Evolutionary conservation across 257 asterid species (phyloP), one percentile per base, ranked within the genome.

Genomic region (Prunella vulgaris): DNA sequence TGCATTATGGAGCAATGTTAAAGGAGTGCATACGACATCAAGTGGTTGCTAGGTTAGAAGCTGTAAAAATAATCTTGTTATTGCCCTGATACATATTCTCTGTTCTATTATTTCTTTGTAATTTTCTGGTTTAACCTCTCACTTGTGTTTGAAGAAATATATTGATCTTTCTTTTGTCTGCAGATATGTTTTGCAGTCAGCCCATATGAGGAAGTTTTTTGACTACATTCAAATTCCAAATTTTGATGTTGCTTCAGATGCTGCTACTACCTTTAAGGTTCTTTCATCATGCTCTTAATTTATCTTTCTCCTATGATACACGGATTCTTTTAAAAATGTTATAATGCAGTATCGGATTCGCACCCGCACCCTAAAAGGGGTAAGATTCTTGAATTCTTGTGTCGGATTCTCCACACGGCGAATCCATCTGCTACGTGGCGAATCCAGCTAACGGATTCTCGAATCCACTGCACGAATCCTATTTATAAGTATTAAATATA

Each of bases 211-310:
- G 80, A 85, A 82, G 84, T 87, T 90, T 22, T 90, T 93, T 46
- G 87, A 83, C 78, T 82, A 88, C 64, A 86, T 90, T 38, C 94
- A 88, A 75, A 90, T 93, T 66, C 97, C 97, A 60, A 91, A 81
- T 60, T 93, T 93, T 66, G 96, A 93, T 54, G 90, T 87, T 82
- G 98, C 98, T 72, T 92, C 98, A n/a, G 97, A 93, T 86, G 97
- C 94, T 60, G 74, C 89, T 66, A 81, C 95, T 18, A 87, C 97
- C 71, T 93, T 93, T 78, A 93, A 87, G 96, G 98, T 92, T 49
- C 35, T 5, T 25, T 69, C 27, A 49, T 65, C 27, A 10, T 38
- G 24, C 68, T 24, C 60, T 52, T 56, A 14, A 66, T 61, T 24
- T 58, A n/a, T n/a, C n/a, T n/a, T n/a, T n/a, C n/a, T n/a, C n/a